These are phyloP conservation scores for Chrysoporthe deuterocubensis DNA, from an alignment of 2,329 filamentous ascomycete species.

Conservation along the genomic window DNA sequence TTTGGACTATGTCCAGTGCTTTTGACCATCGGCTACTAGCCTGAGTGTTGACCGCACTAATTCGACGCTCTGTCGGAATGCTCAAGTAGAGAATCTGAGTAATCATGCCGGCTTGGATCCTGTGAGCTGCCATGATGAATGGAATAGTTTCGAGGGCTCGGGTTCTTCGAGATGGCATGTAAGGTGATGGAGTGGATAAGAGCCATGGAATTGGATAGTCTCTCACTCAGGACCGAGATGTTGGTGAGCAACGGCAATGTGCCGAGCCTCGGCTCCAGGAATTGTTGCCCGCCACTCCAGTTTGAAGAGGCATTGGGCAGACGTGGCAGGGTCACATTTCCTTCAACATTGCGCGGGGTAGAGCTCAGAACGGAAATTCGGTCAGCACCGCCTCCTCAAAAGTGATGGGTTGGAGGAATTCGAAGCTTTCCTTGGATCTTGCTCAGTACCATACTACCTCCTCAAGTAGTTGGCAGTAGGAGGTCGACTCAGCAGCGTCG, in stretches of 20 bases:
- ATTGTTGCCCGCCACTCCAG: neutral
- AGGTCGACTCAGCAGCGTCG: no score
- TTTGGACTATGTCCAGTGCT: slow-evolving; percentile 26
- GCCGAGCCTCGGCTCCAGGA: neutral
- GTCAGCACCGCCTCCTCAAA: neutral
- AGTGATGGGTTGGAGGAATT: neutral
- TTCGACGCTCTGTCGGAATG: slow-evolving; percentile 21
- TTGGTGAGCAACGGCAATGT: neutral
- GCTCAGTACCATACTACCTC: neutral
- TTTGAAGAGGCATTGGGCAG: no score
- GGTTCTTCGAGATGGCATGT: neutral
- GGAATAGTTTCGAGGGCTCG: neutral
- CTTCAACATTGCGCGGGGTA: neutral
- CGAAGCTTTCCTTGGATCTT: neutral
- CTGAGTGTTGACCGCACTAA: slow-evolving; percentile 15
- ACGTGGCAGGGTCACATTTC: no score
- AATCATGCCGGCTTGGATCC: neutral
- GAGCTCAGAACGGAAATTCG: neutral
- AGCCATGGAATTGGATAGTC: neutral
- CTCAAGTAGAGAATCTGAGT: slow-evolving; percentile 32
- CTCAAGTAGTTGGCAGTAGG: no score
- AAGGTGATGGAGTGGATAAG: neutral
- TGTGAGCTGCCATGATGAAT: neutral
- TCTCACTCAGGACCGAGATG: neutral
- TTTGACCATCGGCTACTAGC: slow-evolving; percentile 22